Percentiles rank a stretch among this genome's conserved stretches.
These are phyloP conservation scores for Astrephomene gubernaculifera DNA, from an alignment of 139 green algal species.

Conservation along the genomic window DNA sequence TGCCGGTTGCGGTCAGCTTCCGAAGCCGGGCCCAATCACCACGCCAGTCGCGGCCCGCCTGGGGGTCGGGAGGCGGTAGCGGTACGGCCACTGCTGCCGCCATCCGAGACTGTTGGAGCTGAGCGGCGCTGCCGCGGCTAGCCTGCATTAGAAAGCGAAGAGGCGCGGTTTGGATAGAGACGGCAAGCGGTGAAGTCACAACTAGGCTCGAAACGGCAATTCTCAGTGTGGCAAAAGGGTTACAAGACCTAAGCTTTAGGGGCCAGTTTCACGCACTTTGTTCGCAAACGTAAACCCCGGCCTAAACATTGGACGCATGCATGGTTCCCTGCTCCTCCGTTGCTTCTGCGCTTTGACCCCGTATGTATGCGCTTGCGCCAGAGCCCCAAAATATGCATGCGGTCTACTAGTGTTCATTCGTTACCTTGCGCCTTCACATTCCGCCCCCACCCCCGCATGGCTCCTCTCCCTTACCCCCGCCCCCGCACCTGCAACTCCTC, in stretches of 20 bases:
- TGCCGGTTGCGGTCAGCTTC: conserved; percentile 12
- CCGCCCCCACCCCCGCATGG: not conserved
- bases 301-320: not conserved
- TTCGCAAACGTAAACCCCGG: not conserved
- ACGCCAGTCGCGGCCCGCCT: conserved; percentile 41
- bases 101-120: not conserved
- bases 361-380: not conserved
- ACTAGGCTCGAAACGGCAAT: not conserved
- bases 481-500: conserved; percentile 32
- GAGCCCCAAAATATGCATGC: not conserved
- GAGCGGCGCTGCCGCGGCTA: not conserved
- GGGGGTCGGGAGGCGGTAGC: conserved; percentile 2
- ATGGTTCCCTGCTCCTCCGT: too few relatives aligned
- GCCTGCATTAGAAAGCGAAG: too few relatives aligned
- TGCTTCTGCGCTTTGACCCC: too few relatives aligned
- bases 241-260: not conserved
- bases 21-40: conserved; percentile 33
- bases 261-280: not conserved
- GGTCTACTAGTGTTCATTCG: not conserved
- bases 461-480: not conserved
- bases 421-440: not conserved
- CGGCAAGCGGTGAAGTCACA: not conserved
- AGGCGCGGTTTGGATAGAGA: not conserved
- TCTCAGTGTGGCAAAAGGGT: not conserved
- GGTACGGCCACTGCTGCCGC: conserved; percentile 8